A percentile compares a stretch with the other conserved stretches of the same genome.
Conservation (phyloP, 73 alveolate genomes). For the Paramecium bursaria region DNA sequence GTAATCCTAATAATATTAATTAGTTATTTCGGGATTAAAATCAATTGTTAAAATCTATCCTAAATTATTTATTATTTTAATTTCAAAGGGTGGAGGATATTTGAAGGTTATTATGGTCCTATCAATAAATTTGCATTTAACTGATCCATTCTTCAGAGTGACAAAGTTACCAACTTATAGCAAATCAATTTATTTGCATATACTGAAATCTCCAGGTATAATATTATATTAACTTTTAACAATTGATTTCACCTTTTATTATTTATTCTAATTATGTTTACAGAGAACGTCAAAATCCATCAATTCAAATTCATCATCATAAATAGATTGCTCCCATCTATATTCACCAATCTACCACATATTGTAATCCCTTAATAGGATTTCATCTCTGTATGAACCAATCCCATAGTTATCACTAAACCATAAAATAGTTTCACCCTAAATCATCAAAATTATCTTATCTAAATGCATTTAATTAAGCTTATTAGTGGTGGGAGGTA, state of each 20-base stretch:
- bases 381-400: background rate
- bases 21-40: background rate
- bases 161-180: slow-evolving; percentile 19
- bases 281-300: background rate
- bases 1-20: background rate
- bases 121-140: slow-evolving; percentile 35
- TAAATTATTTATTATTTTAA: background rate
- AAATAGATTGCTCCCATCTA: slow-evolving; percentile 53
- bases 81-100: slow-evolving; percentile 50
- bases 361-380: slow-evolving; percentile 9
- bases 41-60: slow-evolving; percentile 2
- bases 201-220: background rate
- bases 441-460: slow-evolving; percentile 31
- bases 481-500: slow-evolving; percentile 28
- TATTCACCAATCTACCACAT: slow-evolving; percentile 18
- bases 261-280: background rate
- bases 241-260: too few relatives aligned
- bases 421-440: background rate
- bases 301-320: slow-evolving; percentile 36
- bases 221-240: slow-evolving; percentile 8
- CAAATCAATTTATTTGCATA: background rate
- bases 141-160: slow-evolving; percentile 41
- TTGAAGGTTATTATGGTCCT: slow-evolving; percentile 36
- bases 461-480: slow-evolving; percentile 28
- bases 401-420: slow-evolving; percentile 17